Evolutionary conservation across 495 filamentous ascomycete genomes (phyloP), one percentile per base, ranked within the genome.

Genomic region (Aspergillus homomorphus): DNA sequence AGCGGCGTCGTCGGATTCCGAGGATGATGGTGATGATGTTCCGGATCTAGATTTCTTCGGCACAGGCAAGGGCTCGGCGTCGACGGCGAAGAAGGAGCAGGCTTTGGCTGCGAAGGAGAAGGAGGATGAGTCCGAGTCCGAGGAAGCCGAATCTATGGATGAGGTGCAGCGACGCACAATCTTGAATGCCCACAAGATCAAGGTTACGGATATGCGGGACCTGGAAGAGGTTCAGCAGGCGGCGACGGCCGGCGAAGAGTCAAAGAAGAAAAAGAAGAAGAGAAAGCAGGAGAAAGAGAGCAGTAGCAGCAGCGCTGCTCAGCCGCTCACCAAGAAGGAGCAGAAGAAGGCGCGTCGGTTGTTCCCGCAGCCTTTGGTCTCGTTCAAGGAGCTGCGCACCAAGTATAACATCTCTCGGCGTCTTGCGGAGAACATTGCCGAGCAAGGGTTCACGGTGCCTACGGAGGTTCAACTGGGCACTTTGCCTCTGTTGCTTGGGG

Each of bases 401-500:
- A 73, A 73, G 21, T 96, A 93, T 70, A 82, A 80, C 24, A 82
- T 96, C 19, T 87, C 88, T 1, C 75, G 77, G 20, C 78, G 85
- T 26, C 71, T 99, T 44, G 84, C 83, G 10, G 84, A 85, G 54
- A 99, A 98, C 63, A 74, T 99, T n/a, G 74, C 79, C 15, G 79
- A 81, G 15, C 90, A 97, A 74, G 92, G 90, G 12, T 98, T 96
- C 67, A 81, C 78, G 4, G 77, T 88, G 56, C 92, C 94, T 24
- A 99, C 93, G 3, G 92, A 97, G 74, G 92, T 99, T 20, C 94
- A 99, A 65, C 82, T 98, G 66, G 92, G 84, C 16, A 85, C 84
- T 58, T 71, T 98, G 57, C 95, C 94, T 30, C 69, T 97, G 38
- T 72, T 97, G 45, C 73, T 97, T 42, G 78, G 75, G 6, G 68